phyloP scores from a whole-genome alignment of 768 basidiomycete species.

The Amanita pseudoporphyria region DNA sequence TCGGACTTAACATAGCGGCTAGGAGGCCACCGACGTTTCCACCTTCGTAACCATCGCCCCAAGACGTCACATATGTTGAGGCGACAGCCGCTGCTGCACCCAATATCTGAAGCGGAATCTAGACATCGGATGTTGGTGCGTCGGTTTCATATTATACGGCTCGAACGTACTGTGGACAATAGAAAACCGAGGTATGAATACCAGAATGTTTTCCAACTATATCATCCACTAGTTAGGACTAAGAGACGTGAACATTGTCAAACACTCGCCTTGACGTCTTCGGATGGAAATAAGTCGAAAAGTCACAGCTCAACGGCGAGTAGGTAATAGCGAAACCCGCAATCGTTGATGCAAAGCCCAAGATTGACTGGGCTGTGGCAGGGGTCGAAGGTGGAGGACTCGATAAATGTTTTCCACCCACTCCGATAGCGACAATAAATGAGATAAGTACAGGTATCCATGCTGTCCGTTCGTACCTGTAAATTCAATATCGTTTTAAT shows the following conservation, averaged over 20 bases:
- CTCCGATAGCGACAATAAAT: constrained; percentile 60
- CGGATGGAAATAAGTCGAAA: constrained; percentile 59
- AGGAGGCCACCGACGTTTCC: no score
- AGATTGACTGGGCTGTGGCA: constrained; percentile 40
- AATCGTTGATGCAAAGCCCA: constrained; percentile 60
- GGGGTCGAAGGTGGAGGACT: constrained; percentile 39
- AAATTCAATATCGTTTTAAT: background rate
- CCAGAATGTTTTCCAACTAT: constrained; percentile 52
- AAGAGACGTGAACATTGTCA: background rate
- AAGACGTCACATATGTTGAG: no score
- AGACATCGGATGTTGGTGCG: background rate
- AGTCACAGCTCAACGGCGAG: constrained; percentile 57
- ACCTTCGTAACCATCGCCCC: no score
- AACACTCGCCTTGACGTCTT: constrained; percentile 42
- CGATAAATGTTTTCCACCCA: constrained; percentile 63
- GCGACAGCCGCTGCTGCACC: constrained; percentile 64
- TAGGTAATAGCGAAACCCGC: constrained; percentile 69
- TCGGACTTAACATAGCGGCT: no score
- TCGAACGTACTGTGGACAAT: constrained; percentile 39
- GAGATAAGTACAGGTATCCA: constrained; percentile 77
- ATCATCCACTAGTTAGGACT: background rate
- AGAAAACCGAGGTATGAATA: constrained; percentile 65
- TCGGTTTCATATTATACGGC: background rate
- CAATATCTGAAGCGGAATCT: constrained; percentile 34
- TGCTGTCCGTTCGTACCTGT: constrained; percentile 57